Evolutionary conservation across 2,329 filamentous ascomycete genomes (phyloP).

Genomic region (Aspergillus sp.): DNA sequence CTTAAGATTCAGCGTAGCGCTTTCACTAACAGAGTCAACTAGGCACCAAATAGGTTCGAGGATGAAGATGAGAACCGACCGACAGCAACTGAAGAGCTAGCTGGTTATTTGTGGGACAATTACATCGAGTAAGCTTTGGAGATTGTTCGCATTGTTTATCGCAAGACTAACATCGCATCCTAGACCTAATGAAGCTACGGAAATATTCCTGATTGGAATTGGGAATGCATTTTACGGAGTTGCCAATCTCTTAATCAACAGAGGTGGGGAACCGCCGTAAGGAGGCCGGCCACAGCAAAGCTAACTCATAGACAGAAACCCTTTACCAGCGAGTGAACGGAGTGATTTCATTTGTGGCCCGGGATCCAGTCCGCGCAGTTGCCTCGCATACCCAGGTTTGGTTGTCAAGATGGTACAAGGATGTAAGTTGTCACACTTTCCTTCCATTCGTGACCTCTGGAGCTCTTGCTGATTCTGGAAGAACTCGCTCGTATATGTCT

Average conservation of each 20-base stretch:
- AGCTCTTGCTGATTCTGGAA: conserved; percentile 20
- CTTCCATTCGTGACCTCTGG: background rate
- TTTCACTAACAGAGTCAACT: conserved; percentile 28
- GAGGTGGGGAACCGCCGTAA: conserved; percentile 54
- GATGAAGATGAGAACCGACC: conserved; percentile 53
- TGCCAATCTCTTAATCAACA: conserved; percentile 74
- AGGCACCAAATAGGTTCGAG: conserved; percentile 42
- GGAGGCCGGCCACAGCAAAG: background rate
- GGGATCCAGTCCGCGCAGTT: conserved; percentile 71
- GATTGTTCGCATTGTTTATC: background rate
- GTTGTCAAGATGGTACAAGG: conserved; percentile 78
- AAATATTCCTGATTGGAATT: conserved; percentile 83
- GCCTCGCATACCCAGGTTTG: conserved; percentile 71
- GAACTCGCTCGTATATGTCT: conserved; percentile 77
- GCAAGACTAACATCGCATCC: background rate
- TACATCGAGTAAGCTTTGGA: conserved; percentile 68
- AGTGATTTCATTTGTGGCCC: conserved; percentile 78
- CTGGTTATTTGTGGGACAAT: conserved; percentile 93
- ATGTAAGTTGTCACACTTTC: conserved; percentile 39
- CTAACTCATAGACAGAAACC: conserved; percentile 39
- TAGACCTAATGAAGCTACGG: conserved; percentile 63
- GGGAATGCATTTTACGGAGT: conserved; percentile 87
- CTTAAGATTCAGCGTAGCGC: background rate
- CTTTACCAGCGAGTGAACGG: conserved; percentile 69
- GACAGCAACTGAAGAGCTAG: conserved; percentile 64